Evolutionary conservation across 352 stramenopile genomes (phyloP).

Genomic region (Phytophthora syringae): DNA sequence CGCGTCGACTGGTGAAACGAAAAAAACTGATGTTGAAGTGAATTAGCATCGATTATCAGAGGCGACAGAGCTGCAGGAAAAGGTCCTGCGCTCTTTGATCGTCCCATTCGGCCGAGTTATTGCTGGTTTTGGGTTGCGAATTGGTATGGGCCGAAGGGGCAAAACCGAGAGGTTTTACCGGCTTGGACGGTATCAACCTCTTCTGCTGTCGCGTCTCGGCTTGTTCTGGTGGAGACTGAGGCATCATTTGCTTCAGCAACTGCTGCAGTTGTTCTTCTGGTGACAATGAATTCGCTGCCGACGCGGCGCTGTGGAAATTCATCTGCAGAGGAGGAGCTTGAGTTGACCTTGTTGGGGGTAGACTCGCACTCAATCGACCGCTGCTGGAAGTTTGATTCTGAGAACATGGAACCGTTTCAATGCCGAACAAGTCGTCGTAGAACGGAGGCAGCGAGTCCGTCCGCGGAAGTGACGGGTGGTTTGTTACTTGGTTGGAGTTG

Average conservation of each 20-base stretch:
- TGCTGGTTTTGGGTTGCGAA: conserved; percentile 14
- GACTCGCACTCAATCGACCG: conserved; percentile 1
- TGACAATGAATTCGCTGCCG: conserved; percentile 7
- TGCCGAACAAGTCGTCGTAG: conserved; percentile 70
- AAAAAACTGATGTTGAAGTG: conserved; percentile 34
- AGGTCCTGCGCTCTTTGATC: conserved; percentile 65
- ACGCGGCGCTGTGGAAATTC: neutral
- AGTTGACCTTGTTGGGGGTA: conserved; percentile 11
- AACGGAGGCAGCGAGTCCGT: conserved; percentile 51
- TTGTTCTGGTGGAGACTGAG: conserved; percentile 8
- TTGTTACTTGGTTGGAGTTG: conserved; percentile 22
- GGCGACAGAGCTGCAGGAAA: conserved; percentile 68
- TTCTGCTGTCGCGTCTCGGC: conserved; percentile 8
- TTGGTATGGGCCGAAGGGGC: neutral
- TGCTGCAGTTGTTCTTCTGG: conserved; percentile 63
- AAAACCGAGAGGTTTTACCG: conserved; percentile 1
- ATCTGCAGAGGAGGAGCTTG: conserved; percentile 1
- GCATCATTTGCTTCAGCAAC: conserved; percentile 58
- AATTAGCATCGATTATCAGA: conserved; percentile 26
- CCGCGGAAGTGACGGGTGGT: conserved; percentile 17
- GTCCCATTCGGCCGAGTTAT: conserved; percentile 45
- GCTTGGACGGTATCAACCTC: conserved; percentile 16
- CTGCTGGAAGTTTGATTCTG: conserved; percentile 11
- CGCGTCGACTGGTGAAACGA: neutral
- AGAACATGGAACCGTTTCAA: conserved; percentile 56